Evolutionary conservation across 139 green algal genomes (phyloP).

Genomic region (Helicosporidium sp.): DNA sequence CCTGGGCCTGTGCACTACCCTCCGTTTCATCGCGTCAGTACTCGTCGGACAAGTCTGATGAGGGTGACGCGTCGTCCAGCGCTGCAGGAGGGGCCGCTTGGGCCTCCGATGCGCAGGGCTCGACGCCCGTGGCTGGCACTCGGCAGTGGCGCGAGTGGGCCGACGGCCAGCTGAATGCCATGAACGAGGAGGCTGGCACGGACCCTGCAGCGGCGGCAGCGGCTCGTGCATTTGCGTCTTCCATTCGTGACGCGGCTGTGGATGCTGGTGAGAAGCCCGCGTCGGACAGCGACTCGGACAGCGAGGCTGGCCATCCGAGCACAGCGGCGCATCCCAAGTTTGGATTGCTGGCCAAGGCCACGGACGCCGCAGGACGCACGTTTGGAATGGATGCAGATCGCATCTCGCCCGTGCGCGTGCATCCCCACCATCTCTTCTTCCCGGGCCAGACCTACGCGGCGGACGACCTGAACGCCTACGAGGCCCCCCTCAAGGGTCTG

Average conservation of each 20-base stretch:
- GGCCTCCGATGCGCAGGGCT: no score
- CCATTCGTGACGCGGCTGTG: background rate
- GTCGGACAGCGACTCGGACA: background rate
- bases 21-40: no score
- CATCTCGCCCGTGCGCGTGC: constrained; percentile 14
- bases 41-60: no score
- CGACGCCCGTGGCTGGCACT: background rate
- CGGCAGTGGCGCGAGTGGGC: constrained; percentile 10
- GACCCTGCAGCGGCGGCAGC: background rate
- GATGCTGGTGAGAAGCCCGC: no score
- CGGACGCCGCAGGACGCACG: constrained; percentile 10
- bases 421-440: constrained; percentile 22
- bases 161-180: constrained; percentile 5
- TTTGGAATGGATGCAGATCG: constrained; percentile 2
- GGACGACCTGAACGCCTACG: constrained; percentile 17
- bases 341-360: constrained; percentile 9
- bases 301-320: background rate
- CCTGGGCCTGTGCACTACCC: background rate
- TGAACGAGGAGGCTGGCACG: background rate
- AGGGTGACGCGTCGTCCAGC: no score
- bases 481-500: constrained; percentile 1
- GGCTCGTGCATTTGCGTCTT: background rate
- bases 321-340: constrained; percentile 1
- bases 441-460: constrained; percentile 12
- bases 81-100: no score